A percentile compares a stretch with the other conserved stretches of the same genome.
phyloP scores from a whole-genome alignment of 495 filamentous ascomycete species.

The Podospora pseudopauciseta region DNA sequence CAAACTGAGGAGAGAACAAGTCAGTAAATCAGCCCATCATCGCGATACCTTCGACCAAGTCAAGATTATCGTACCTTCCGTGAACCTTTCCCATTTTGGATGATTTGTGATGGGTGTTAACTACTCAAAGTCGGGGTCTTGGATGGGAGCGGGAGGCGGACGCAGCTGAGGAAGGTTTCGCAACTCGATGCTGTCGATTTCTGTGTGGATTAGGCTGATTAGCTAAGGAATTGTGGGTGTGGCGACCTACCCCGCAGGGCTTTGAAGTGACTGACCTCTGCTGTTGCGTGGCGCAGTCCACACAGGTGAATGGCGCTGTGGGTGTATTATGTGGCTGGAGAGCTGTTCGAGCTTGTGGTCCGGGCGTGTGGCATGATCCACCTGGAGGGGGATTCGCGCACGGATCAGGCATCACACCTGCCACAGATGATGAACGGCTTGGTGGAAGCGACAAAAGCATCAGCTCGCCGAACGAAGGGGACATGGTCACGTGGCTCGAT shows the following conservation, averaged over 20 bases:
- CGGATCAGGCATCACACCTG: background rate
- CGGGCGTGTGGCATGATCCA: background rate
- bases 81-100: constrained; percentile 41
- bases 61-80: constrained; percentile 29
- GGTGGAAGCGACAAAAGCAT: background rate
- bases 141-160: constrained; percentile 15
- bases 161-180: constrained; percentile 9
- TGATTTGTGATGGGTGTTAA: constrained; percentile 25
- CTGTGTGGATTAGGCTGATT: constrained; percentile 25
- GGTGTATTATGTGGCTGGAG: background rate
- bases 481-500: background rate
- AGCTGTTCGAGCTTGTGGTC: background rate
- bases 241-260: background rate
- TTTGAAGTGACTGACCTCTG: constrained; percentile 4
- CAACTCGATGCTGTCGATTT: constrained; percentile 19
- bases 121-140: constrained; percentile 12
- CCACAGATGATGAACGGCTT: background rate
- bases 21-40: constrained; percentile 16
- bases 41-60: background rate
- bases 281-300: background rate
- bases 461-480: background rate
- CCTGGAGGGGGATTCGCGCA: background rate
- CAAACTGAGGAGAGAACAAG: constrained; percentile 25
- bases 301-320: background rate
- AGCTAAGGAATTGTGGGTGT: constrained; percentile 30